Base-by-base conservation (phyloP, 371 early-diverging fungal genomes). In the Mortierella sp. region DNA sequence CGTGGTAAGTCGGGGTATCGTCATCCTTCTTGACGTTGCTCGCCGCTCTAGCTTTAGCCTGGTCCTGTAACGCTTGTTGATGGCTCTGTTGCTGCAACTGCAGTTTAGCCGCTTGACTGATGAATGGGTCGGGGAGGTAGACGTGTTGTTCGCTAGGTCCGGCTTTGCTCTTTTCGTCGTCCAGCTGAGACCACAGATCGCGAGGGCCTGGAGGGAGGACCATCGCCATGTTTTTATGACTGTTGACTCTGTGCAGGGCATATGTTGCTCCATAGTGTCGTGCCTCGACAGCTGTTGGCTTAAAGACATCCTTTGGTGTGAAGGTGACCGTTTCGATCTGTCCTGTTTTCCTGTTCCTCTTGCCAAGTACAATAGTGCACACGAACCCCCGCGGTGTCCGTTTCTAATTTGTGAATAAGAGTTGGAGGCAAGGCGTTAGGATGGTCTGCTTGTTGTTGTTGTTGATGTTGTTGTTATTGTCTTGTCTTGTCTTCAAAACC, bases 191-290 rank as follows among this genome's bases (percentile, higher is more conserved):
- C 97, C 97, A 97, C 54, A 93, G 92, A 63, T 92, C 92, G 16
- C 96, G 91, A 80, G 94, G 93, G 11, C 89, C 84, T 0, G 96
- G 96, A 11, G 97, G 97, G 34, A 97, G 90, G 54, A 95, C 92
- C 57, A 92, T 92, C 78, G 94, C 85, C 84, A 96, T 80, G 42
- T 93, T 91, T 87, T 94, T 93, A 71, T 95, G 92, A 3, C 95
- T 95, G 70, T 91, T 92, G 76, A 97, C 89, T 70, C 96, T 91
- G 82, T 96, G 95, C n/a, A 97, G 90, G 10, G 93, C 94, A 89
- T 93, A 97, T 0, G 97, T 97, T 0, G 96, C 96, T 0, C 94
- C 95, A 72, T 93, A 83, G 77, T 97, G 97, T 52, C 95, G 92
- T 5, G 97, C 97, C 78, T 96, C 95, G 10, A 91, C 79, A 0